Conservation (phyloP, 345 rosid genomes). For the sweet orange (Citrus sinensis) region DVS_A1.0 CM039161.1:2581501-2582000, state of each 20-base stretch:
- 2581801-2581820: constrained; percentile 91
- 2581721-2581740: not conserved
- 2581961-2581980: constrained; percentile 34
- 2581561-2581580: not conserved
- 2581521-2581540: too few species aligned
- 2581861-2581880: constrained; percentile 95
- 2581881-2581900: constrained; percentile 47
- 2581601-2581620: not conserved
- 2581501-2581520: not conserved
- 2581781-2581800: constrained; percentile 87
- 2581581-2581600: not conserved
- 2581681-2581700: not conserved
- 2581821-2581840: constrained; percentile 97
- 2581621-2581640: not conserved
- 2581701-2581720: not conserved
- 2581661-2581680: not conserved
- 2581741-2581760: constrained; percentile 97
- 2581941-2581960: constrained; percentile 29
- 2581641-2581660: not conserved
- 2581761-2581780: constrained; percentile 89
- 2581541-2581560: not conserved
- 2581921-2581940: constrained; percentile 33
- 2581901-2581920: constrained; percentile 34
- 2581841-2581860: constrained; percentile 87
- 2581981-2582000: constrained; percentile 32